Base-by-base conservation (phyloP, 306 rosid genomes). In the Gynostemma pentaphyllum region DNA sequence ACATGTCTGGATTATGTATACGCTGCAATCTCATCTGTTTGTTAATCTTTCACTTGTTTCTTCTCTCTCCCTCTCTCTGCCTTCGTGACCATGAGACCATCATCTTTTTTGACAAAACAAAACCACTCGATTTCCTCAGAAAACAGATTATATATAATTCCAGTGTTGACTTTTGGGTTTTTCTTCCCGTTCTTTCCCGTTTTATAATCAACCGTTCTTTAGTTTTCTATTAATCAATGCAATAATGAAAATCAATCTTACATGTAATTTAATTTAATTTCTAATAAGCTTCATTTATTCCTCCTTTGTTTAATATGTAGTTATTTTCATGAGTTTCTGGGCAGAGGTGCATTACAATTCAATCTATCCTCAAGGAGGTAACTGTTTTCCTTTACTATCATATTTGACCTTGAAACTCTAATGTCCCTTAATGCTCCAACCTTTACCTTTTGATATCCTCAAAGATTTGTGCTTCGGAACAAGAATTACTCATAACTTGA, bases 271-370 rank as follows among this genome's bases (percentile, higher is more conserved):
- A 13, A 39, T 60, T 40, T 60, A 1, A 29, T 23, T 41, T 61
- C 49, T 15, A 51, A 12, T 5, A 16, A 34, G 18, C 13, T n/a
- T 47, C 56, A 61, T 24, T 32, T 9, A 24, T 30, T 4, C 18
- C 37, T 49, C 69, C 27, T 19, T 21, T 24, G 24, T 46, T 24
- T 46, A 36, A 74, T 32, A 63, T 69, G 87, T 87, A 91, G 96
- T 74, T 66, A 80, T 91, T 78, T 80, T 74, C 74, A 70, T 92
- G 73, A 88, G 98, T 73, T 88, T 92, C 82, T 92, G 96, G 98
- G 98, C 98, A 29, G 96, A 91, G 74, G 96, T 91, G 72, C 97
- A 91, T 75, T 91, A 91, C 87, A 91, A 87, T 74, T 91, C 97
- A 67, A 84, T 88, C 73, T 76, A 81, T 75, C 87, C 90, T 72